Evolutionary conservation across 2,329 filamentous ascomycete genomes (phyloP), one percentile per base, ranked within the genome.

Genomic region (Penicillium griseofulvum): DNA sequence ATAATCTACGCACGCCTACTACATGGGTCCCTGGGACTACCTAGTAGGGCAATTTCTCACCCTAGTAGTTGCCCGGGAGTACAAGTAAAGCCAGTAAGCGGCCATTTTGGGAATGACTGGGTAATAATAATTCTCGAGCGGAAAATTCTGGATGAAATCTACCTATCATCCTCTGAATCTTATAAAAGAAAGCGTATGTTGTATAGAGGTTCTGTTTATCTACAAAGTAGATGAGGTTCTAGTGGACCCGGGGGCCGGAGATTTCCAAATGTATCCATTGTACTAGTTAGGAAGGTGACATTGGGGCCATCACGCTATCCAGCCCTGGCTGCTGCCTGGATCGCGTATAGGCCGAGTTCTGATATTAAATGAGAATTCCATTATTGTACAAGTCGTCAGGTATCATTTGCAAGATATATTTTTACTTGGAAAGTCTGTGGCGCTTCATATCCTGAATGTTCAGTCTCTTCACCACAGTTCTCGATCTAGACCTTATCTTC

Each of bases 401-500:
- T 48, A 43, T 54, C 44, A 42, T 39, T 39, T 47, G 38, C 55
- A 62, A 49, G 38, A 47, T 58, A 59, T 45, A 57, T 33, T 28
- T 55, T 48, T 56, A 62, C 12, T 46, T 33, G 19, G 57, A 54
- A 52, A 68, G 37, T 11, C 65, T 60, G 16, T 57, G 57, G 28
- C 46, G 55, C 57, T 66, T 69, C 57, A 65, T 43, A 24, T 63
- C 57, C 50, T 70, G 67, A 28, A 63, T 39, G 24, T 58, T 65
- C 16, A 16, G 58, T 56, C 43, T 70, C 65, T 37, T 69, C 69
- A 37, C 59, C 54, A 19, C 65, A 66, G 44, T 56, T 56, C 51
- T 68, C 63, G 1, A 63, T 63, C 5, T 70, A 56, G 5, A 63
- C 57, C 55, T 63, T 68, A 37, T 72, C 70, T 54, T 74, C 72